These are phyloP conservation scores for Salix brachista DNA, from an alignment of 345 rosid species.

Conservation along the genomic window DNA sequence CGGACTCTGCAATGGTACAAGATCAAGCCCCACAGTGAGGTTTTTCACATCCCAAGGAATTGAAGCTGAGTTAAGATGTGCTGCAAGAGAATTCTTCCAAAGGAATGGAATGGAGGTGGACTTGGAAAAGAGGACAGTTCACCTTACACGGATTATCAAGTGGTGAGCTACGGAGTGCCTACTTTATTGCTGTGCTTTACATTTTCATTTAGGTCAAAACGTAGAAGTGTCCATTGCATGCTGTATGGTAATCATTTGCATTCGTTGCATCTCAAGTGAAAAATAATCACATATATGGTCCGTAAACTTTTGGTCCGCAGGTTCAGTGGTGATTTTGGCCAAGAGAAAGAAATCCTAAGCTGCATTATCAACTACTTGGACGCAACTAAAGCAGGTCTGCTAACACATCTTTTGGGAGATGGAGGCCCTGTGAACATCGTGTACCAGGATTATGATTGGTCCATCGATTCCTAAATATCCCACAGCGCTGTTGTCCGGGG, in stretches of 20 bases:
- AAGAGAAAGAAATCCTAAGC: conserved; percentile 60
- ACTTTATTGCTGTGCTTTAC: background rate
- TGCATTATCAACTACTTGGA: conserved; percentile 75
- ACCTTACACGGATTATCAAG: conserved; percentile 61
- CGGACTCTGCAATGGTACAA: conserved; percentile 80
- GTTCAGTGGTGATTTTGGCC: conserved; percentile 66
- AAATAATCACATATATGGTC: background rate
- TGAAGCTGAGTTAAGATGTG: conserved; percentile 58
- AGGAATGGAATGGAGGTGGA: conserved; percentile 57
- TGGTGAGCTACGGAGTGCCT: conserved; percentile 44
- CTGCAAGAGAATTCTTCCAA: conserved; percentile 67
- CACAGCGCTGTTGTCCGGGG: background rate
- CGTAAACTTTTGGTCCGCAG: conserved; percentile 32
- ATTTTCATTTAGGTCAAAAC: background rate
- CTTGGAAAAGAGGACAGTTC: conserved; percentile 56
- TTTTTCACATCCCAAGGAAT: conserved; percentile 71
- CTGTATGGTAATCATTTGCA: background rate
- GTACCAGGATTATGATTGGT: conserved; percentile 79
- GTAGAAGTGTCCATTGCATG: background rate
- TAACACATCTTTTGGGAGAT: conserved; percentile 66
- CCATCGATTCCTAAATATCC: conserved; percentile 42
- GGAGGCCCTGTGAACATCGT: conserved; percentile 57
- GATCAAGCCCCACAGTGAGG: conserved; percentile 69
- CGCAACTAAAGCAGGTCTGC: conserved; percentile 60
- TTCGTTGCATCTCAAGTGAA: background rate